A percentile compares a stretch with the other conserved stretches of the same genome.
phyloP scores from a whole-genome alignment of 768 basidiomycete species.

The Termitomyces sp. region DNA sequence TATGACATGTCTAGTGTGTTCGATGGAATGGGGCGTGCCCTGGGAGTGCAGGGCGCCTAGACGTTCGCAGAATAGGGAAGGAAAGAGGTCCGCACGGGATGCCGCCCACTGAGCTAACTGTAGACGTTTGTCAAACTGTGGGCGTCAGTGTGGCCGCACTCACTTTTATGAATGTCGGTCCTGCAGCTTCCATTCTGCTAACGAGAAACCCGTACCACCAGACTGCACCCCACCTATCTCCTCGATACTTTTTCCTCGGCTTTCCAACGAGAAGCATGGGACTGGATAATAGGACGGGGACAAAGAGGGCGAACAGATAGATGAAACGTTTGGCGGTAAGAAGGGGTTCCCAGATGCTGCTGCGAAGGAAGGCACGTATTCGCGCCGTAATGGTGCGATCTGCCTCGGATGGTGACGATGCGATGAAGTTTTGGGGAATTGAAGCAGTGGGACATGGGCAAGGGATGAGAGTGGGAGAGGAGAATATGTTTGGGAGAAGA shows the following conservation, averaged over 20 bases:
- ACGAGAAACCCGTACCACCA: slow-evolving; percentile 98
- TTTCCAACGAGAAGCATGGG: slow-evolving; percentile 79
- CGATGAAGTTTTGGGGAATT: slow-evolving; percentile 24
- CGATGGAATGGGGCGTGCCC: slow-evolving; percentile 73
- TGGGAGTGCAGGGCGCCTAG: slow-evolving; percentile 87
- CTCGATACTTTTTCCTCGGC: slow-evolving; percentile 46
- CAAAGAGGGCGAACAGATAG: slow-evolving; percentile 75
- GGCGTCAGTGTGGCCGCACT: slow-evolving; percentile 2
- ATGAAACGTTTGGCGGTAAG: slow-evolving; percentile 80
- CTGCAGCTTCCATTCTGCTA: slow-evolving; percentile 86
- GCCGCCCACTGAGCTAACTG: slow-evolving; percentile 98
- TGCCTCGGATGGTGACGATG: slow-evolving; percentile 67
- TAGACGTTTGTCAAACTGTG: slow-evolving; percentile 11
- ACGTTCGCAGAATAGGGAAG: slow-evolving; percentile 74
- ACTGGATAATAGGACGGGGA: slow-evolving; percentile 77
- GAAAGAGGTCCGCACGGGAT: slow-evolving; percentile 91
- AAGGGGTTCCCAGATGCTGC: slow-evolving; percentile 77
- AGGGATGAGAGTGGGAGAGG: slow-evolving; percentile 41
- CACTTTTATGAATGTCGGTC: slow-evolving; percentile 97
- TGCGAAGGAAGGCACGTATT: slow-evolving; percentile 42
- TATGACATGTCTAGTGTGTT: slow-evolving; percentile 76
- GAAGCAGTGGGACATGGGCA: slow-evolving; percentile 19
- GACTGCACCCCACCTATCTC: slow-evolving; percentile 87
- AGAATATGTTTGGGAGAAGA: slow-evolving; percentile 41
- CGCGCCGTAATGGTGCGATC: slow-evolving; percentile 39